Evolutionary conservation across 441 rosid species (phyloP), one percentile per base, ranked within the genome.

Genomic region (Corymbia calophylla): DNA sequence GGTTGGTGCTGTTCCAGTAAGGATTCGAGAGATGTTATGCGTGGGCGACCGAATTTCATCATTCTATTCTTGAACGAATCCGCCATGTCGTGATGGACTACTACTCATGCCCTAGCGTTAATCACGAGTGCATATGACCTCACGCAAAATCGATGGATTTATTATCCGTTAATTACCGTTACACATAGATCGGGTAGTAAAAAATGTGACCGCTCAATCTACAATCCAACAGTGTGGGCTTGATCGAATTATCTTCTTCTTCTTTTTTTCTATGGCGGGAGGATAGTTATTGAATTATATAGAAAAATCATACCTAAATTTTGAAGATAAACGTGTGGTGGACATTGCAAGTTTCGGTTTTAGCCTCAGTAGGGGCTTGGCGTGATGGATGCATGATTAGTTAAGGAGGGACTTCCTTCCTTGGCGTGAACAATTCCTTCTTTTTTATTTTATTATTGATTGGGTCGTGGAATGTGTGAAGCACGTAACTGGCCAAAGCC

Each of bases 401-500:
- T 44, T 39, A 39, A 39, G 51, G 51, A 11, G 29, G 18, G n/a
- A 77, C 84, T 39, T 77, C 84, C 51, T 77, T 77, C 84, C 51
- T 77, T 77, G 84, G 84, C 84, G n/a, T 77, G 51, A 77, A 12
- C 84, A 39, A 44, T 35, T 35, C 29, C 53, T 3, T 44, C 35
- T 86, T 82, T 82, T 19, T 85, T 39, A 35, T 86, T 12, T 32
- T 17, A 12, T 51, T 56, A 90, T 51, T n/a, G 51, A 87, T 85
- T 87, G 88, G 51, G 51, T 77, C 84, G 44, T 85, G 82, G 91
- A 87, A 86, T 90, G 92, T 92, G 94, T 90, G 90, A 4, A 82
- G 92, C 93, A 93, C 92, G 94, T 92, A 88, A 90, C 80, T 35
- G 9, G 16, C 53, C 58, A 9, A 56, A 91, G 53, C 60, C 89